Evolutionary conservation across 1,284 basidiomycete species (phyloP).

Genomic region (Sporisorium sorghi): DNA sequence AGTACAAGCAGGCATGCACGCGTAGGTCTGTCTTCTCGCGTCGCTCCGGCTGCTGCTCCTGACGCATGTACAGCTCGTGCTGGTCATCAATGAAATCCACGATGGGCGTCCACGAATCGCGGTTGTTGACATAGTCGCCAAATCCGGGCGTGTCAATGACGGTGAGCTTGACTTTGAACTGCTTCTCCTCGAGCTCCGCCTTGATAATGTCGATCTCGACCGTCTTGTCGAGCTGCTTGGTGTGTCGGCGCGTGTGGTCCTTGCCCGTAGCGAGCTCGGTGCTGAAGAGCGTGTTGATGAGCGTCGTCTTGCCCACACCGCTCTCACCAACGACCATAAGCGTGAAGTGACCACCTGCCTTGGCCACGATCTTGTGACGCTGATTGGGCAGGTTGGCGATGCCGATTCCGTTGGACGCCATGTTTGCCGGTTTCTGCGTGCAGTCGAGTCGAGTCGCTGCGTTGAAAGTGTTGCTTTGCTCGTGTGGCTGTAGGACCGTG

Average conservation of each 20-base stretch:
- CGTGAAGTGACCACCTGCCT: conserved; percentile 96
- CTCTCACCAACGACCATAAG: conserved; percentile 97
- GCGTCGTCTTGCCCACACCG: conserved; percentile 66
- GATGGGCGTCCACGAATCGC: conserved; percentile 96
- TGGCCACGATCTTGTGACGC: conserved; percentile 78
- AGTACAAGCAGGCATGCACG: conserved; percentile 97
- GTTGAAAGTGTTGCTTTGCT: conserved; percentile 2
- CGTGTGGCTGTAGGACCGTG: background rate
- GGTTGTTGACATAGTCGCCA: conserved; percentile 99
- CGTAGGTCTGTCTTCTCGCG: conserved; percentile 92
- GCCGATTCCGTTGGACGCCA: conserved; percentile 61
- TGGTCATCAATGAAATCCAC: conserved; percentile 99
- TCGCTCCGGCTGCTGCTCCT: conserved; percentile 97
- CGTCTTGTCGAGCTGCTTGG: conserved; percentile 98
- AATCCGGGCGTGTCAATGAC: conserved; percentile 99
- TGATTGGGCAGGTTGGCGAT: conserved; percentile 98
- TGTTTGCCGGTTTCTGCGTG: conserved; percentile 15
- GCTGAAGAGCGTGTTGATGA: conserved; percentile 97
- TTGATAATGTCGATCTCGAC: conserved; percentile 78
- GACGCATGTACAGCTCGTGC: conserved; percentile 98
- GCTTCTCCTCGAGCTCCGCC: conserved; percentile 93
- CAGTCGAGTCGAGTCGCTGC: no score
- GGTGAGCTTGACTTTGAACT: conserved; percentile 98
- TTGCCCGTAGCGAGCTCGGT: conserved; percentile 93
- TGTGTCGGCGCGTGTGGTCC: conserved; percentile 89